These are phyloP conservation scores for Trichophyton simii DNA, from an alignment of 2,329 filamentous ascomycete species.

Conservation along the genomic window DNA sequence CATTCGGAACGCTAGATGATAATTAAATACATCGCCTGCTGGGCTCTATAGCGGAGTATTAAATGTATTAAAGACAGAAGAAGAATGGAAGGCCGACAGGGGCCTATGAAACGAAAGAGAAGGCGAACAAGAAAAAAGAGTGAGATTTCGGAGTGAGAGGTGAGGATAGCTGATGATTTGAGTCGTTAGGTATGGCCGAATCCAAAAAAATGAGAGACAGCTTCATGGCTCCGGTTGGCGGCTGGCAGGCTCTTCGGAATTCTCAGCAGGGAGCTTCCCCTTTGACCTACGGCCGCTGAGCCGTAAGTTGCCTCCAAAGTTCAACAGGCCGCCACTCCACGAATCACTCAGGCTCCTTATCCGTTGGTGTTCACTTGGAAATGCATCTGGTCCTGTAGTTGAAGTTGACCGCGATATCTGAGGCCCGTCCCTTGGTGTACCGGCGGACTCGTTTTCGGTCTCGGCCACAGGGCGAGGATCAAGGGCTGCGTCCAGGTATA, in stretches of 20 bases:
- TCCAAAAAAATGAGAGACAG: too few species aligned
- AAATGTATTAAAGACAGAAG: background rate
- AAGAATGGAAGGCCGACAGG: background rate
- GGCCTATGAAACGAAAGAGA: too few species aligned
- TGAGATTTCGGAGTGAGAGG: background rate
- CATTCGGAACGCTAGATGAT: background rate
- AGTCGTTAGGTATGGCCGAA: background rate
- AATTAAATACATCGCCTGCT: constrained; percentile 1
- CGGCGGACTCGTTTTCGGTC: background rate
- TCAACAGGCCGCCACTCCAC: constrained; percentile 9
- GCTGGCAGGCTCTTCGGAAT: background rate
- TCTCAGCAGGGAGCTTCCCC: background rate
- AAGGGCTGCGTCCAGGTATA: background rate
- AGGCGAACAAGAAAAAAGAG: background rate
- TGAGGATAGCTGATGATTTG: background rate
- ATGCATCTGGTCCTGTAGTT: background rate
- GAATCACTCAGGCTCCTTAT: constrained; percentile 9
- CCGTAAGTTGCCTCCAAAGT: constrained; percentile 8
- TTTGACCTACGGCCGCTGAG: constrained; percentile 7
- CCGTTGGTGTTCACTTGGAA: background rate
- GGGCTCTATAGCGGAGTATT: constrained; percentile 3
- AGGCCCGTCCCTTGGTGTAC: background rate
- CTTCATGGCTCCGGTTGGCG: background rate
- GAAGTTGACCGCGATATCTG: constrained; percentile 1
- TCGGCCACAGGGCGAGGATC: background rate